Evolutionary conservation across 352 stramenopile species (phyloP), one percentile per base, ranked within the genome.

Genomic region (Pythium volutum): DNA sequence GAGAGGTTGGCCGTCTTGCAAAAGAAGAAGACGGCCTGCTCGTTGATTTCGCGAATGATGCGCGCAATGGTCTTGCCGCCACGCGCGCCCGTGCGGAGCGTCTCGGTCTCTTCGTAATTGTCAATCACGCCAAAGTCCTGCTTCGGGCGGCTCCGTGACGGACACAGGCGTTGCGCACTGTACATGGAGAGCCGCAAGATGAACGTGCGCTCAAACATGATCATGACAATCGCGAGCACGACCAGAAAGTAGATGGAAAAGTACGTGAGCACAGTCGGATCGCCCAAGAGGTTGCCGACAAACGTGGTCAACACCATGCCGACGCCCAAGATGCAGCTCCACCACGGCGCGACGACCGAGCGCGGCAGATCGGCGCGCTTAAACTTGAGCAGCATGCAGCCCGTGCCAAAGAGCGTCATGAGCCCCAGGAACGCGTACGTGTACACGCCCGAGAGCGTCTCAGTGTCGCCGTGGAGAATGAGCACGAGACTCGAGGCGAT

Each of bases 381-480:
- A 62, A 96, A 97, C 77, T 98, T 98, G 57, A 98, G 89, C 31
- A 98, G 63, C 79, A 98, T 97, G 70, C 90, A 97, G 52, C 93
- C 93, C 42, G 79, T 82, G 48, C 89, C 90, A 55, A 98, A 98
- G 50, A 98, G 86, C 48, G 78, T 96, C 91, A 98, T 98, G 41
- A 98, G 87, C 0, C 86, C 88, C 23, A 98, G 70, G 76, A 98
- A 98, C n/a, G 93, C 88, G 71, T 97, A 97, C 47, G 88, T 97
- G 79, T 98, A 98, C 25, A 98, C 94, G 25, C 93, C 92, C 51
- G 85, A 94, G 14, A 98, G 79, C 27, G 89, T 96, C 64, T 82
- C 91, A 8, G 96, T 94, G 69, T 98, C 86, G 34, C 91, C 90
- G 49, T 97, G 75, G 47, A 97, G 77, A 47, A 97, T 88, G 29